A percentile compares a stretch with the other conserved stretches of the same genome.
Conservation (phyloP, 441 rosid species). For the Brassica balearica region DNA sequence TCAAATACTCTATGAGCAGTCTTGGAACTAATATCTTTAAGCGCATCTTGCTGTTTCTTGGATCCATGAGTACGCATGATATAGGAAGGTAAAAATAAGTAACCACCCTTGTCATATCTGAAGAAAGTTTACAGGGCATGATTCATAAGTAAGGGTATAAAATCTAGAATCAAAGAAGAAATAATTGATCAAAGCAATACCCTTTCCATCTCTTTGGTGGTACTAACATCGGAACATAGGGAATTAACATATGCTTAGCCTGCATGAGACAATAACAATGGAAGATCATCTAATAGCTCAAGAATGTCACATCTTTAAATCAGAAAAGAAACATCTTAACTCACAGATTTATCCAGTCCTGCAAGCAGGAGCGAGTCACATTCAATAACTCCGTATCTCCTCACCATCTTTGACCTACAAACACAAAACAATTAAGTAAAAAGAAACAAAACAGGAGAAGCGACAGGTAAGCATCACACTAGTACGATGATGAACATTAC, state of each 20-base stretch:
- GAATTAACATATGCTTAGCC: constrained; percentile 90
- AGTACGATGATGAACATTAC: constrained; percentile 44
- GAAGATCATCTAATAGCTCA: constrained; percentile 35
- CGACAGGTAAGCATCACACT: neutral
- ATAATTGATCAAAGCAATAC: constrained; percentile 60
- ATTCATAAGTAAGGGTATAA: neutral
- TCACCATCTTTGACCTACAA: constrained; percentile 66
- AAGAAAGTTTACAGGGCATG: constrained; percentile 32
- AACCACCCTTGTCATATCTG: constrained; percentile 92
- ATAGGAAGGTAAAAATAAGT: constrained; percentile 89
- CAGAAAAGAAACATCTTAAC: constrained; percentile 44
- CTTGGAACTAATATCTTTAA: constrained; percentile 54
- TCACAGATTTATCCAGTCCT: constrained; percentile 85
- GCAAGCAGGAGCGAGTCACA: constrained; percentile 76
- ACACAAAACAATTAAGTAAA: constrained; percentile 8
- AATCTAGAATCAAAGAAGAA: constrained; percentile 26
- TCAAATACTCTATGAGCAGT: constrained; percentile 76
- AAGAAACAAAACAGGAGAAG: constrained; percentile 1
- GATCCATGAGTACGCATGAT: constrained; percentile 97
- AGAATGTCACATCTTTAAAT: neutral
- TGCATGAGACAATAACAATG: constrained; percentile 48
- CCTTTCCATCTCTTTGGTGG: constrained; percentile 97
- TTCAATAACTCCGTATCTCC: constrained; percentile 84
- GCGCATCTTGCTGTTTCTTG: constrained; percentile 77
- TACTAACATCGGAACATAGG: constrained; percentile 91